These are phyloP conservation scores for Pouteria campechiana DNA, from an alignment of 179 eudicot species.

Conservation along the genomic window DNA sequence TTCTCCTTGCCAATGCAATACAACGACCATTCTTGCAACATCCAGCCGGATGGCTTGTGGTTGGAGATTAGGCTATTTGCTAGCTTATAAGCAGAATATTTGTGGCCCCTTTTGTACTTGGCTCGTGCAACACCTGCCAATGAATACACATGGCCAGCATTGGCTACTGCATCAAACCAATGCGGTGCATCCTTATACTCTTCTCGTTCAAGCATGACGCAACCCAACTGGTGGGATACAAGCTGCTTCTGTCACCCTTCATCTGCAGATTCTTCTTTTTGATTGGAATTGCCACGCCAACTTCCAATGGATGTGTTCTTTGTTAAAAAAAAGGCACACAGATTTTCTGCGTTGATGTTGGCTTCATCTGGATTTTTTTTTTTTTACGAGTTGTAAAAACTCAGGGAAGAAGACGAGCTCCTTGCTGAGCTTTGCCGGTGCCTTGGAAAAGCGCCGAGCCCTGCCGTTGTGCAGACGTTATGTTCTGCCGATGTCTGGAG, in stretches of 20 bases:
- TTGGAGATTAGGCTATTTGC: conserved; percentile 18
- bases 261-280: conserved; percentile 33
- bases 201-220: conserved; percentile 25
- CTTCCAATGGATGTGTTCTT: too few relatives aligned
- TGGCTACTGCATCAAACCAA: conserved; percentile 30
- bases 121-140: conserved; percentile 36
- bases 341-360: too few relatives aligned
- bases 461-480: too few relatives aligned
- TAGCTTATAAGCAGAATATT: conserved; percentile 29
- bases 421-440: too few relatives aligned
- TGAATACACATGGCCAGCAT: conserved; percentile 42
- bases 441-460: too few relatives aligned
- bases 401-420: too few relatives aligned
- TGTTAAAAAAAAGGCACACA: too few relatives aligned
- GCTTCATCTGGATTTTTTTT: too few relatives aligned
- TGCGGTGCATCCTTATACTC: conserved; percentile 31
- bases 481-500: too few relatives aligned
- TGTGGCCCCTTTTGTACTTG: conserved; percentile 30
- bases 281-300: too few relatives aligned
- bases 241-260: conserved; percentile 40
- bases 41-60: conserved; percentile 37
- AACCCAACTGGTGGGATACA: conserved; percentile 40
- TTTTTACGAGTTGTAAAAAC: too few relatives aligned
- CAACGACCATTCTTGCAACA: conserved; percentile 41
- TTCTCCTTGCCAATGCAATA: conserved; percentile 34